A percentile compares a stretch with the other conserved stretches of the same genome.
Conservation (phyloP, 495 filamentous ascomycete species). For the Elasticomyces elasticus region DNA sequence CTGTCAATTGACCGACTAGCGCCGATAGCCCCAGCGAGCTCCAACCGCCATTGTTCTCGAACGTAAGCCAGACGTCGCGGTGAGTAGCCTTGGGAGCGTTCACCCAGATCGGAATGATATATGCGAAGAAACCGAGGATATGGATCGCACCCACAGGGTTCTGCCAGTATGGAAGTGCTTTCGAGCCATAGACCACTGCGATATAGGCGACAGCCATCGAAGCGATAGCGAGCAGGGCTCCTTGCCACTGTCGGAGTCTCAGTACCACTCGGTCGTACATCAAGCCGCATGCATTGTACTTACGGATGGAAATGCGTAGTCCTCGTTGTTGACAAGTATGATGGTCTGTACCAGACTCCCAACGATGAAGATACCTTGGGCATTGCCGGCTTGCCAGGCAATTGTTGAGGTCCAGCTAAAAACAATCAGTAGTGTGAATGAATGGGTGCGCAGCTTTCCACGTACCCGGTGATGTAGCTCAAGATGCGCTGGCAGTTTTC, state of each 20-base stretch:
- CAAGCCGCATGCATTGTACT: no score
- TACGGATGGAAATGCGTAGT: slow-evolving; percentile 32
- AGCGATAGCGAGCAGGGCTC: slow-evolving; percentile 39
- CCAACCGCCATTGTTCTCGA: slow-evolving; percentile 26
- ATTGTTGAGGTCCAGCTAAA: neutral
- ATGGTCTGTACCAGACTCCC: neutral
- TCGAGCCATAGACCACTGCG: neutral
- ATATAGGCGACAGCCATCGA: slow-evolving; percentile 27
- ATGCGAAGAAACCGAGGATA: no score
- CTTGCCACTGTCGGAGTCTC: no score
- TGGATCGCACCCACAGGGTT: no score
- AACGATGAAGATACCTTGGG: neutral
- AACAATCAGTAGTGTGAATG: neutral
- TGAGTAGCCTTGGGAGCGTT: slow-evolving; percentile 16
- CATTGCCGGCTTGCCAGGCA: neutral
- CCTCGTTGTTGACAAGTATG: slow-evolving; percentile 23
- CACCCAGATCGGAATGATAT: slow-evolving; percentile 27
- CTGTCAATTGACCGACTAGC: neutral
- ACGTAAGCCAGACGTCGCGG: slow-evolving; percentile 21
- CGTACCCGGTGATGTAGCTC: slow-evolving; percentile 17
- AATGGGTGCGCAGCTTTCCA: neutral
- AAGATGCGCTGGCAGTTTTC: slow-evolving; percentile 2
- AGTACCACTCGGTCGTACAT: no score
- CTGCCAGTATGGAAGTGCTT: neutral
- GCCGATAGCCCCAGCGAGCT: neutral